Base-by-base conservation (phyloP, 2,329 filamentous ascomycete species). In the Ophiostoma novo-ulmi region DNA sequence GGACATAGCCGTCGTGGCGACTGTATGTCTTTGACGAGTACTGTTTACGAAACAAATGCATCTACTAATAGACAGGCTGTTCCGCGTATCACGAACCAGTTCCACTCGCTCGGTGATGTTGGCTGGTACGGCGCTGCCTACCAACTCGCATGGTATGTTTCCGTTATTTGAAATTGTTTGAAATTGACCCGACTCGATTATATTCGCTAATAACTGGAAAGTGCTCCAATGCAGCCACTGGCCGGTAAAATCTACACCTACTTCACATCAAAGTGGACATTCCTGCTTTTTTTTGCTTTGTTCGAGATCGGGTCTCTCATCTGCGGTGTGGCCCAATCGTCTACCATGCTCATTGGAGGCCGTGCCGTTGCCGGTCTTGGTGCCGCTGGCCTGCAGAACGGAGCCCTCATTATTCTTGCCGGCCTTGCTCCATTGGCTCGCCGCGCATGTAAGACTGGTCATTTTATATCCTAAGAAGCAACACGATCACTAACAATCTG, bases 121-220 rank as follows among this genome's bases (percentile, higher is more conserved):
- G 74, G 74, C 6, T 77, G 76, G 75, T 77, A 77, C 58, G 71
- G 70, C 5, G 73, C 70, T 35, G 74, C 75, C 17, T 78, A 76
- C 65, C 69, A 71, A 17, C 67, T 73, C 3, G 69, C 48, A 13
- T 55, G 48, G 73, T 72, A 39, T 22, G 71, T 38, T 11, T n/a
- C 22, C n/a, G 26, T 26, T 26, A 26, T 26, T 26, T 26, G 26
- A 26, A 26, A 26, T 26, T 26, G 26, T 26, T 26, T 26, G 26
- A 26, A 26, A 26, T 2, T 26, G 26, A 26, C 26, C 26, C 26
- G 26, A 26, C 26, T 26, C 26, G 26, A 26, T 26, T 26, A 26
- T 26, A 26, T 26, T 26, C 26, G 26, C 26, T 26, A 26, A 26
- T 69, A 7, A 22, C n/a, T 26, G 39, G 38, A 38, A 52, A 41